Conservation (phyloP, 768 basidiomycete species). For the Strobilomyces confusus region DNA sequence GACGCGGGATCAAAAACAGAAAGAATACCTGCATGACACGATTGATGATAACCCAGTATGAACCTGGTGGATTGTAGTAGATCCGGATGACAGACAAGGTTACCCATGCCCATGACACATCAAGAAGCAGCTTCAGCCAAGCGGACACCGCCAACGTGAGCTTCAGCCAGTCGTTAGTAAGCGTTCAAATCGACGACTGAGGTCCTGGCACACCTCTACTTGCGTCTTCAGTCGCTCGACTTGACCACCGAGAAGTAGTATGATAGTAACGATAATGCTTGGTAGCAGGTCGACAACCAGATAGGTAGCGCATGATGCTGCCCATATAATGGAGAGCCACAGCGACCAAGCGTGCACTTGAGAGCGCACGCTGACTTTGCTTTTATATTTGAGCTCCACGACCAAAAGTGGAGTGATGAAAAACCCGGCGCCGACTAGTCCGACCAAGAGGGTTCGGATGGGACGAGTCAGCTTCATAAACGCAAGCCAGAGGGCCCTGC, state of each 20-base stretch:
- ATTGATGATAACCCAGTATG: slow-evolving; percentile 67
- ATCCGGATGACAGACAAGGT: slow-evolving; percentile 58
- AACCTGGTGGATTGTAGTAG: slow-evolving; percentile 54
- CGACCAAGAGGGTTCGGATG: slow-evolving; percentile 56
- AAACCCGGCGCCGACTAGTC: slow-evolving; percentile 55
- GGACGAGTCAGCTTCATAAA: slow-evolving; percentile 65
- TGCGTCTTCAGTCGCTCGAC: slow-evolving; percentile 66
- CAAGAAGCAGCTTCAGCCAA: slow-evolving; percentile 69
- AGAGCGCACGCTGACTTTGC: slow-evolving; percentile 37
- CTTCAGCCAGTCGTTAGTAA: slow-evolving; percentile 31
- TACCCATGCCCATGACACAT: slow-evolving; percentile 72
- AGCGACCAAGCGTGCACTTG: slow-evolving; percentile 65
- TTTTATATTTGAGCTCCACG: slow-evolving; percentile 57
- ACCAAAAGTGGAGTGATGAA: slow-evolving; percentile 69
- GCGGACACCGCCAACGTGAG: slow-evolving; percentile 62
- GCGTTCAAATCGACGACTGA: neutral
- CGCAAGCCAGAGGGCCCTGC: slow-evolving; percentile 55
- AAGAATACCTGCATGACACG: slow-evolving; percentile 61
- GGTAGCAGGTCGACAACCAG: slow-evolving; percentile 64
- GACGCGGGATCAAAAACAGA: neutral
- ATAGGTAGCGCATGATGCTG: slow-evolving; percentile 55
- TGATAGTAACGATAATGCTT: slow-evolving; percentile 48
- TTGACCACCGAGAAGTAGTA: slow-evolving; percentile 53
- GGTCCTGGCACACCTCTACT: slow-evolving; percentile 48
- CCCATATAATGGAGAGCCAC: slow-evolving; percentile 69